These are phyloP conservation scores for Thielaviopsis musarum DNA, from an alignment of 2,329 filamentous ascomycete species.

Conservation along the genomic window DNA sequence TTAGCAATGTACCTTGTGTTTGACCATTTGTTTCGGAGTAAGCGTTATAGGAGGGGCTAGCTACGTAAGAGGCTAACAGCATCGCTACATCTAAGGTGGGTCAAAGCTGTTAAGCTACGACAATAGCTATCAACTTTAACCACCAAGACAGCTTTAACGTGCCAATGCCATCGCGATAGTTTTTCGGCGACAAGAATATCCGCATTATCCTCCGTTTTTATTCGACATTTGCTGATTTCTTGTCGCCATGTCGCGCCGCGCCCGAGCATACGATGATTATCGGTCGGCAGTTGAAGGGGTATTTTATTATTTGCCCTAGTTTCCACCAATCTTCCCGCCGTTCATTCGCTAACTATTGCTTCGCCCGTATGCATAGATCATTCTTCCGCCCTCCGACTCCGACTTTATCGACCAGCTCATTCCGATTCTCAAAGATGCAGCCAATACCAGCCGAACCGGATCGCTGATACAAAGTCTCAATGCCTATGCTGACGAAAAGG, in stretches of 20 bases:
- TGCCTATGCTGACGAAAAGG: constrained; percentile 70
- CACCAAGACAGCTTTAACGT: too few relatives aligned
- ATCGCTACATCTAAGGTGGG: too few relatives aligned
- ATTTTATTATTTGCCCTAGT: constrained; percentile 1
- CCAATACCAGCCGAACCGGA: constrained; percentile 33
- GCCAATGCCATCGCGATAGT: too few relatives aligned
- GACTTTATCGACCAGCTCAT: constrained; percentile 95
- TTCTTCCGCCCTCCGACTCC: constrained; percentile 74
- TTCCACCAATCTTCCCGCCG: neutral
- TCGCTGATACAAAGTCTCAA: constrained; percentile 15
- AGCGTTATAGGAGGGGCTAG: too few relatives aligned
- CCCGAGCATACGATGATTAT: constrained; percentile 30
- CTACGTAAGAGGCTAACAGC: too few relatives aligned
- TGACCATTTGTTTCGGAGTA: too few relatives aligned
- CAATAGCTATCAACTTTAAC: too few relatives aligned
- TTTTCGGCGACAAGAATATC: neutral
- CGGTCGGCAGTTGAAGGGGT: constrained; percentile 30
- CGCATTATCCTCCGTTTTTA: neutral
- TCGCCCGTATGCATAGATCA: constrained; percentile 44
- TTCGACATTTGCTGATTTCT: neutral
- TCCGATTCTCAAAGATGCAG: constrained; percentile 81
- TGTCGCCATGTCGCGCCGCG: constrained; percentile 27
- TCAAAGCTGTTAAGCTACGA: too few relatives aligned
- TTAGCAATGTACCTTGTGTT: too few relatives aligned
- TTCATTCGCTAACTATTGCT: constrained; percentile 3